phyloP scores from a whole-genome alignment of 352 stramenopile genomes.

The Phytophthora niederhauseri region DNA sequence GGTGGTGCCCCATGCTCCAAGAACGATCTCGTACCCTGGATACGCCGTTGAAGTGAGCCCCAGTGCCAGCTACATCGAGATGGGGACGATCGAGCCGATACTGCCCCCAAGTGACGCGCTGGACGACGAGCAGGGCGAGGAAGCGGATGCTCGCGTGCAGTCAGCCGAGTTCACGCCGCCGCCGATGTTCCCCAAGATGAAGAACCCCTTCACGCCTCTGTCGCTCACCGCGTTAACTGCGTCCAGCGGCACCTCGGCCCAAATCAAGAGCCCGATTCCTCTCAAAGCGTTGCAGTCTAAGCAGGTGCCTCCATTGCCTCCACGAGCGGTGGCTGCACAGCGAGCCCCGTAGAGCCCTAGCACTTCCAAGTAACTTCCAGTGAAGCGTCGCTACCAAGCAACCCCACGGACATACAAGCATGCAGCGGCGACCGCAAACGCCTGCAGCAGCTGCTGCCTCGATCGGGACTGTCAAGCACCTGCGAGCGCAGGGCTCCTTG shows the following conservation, averaged over 20 bases:
- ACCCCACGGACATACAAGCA: neutral
- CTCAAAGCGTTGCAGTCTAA: conserved; percentile 17
- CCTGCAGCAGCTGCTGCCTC: neutral
- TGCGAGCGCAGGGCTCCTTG: conserved; percentile 57
- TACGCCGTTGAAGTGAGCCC: conserved; percentile 62
- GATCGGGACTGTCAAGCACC: conserved; percentile 45
- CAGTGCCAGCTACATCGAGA: conserved; percentile 58
- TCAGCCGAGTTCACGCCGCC: conserved; percentile 43
- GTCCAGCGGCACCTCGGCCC: neutral
- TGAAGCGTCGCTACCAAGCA: conserved; percentile 25
- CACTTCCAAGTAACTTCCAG: conserved; percentile 13
- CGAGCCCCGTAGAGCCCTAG: neutral
- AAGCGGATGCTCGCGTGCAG: conserved; percentile 11
- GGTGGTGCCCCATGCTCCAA: conserved; percentile 35
- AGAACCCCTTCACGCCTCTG: conserved; percentile 30
- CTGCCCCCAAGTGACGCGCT: conserved; percentile 35
- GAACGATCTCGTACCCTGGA: conserved; percentile 46
- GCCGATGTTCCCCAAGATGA: conserved; percentile 54
- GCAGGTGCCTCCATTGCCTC: conserved; percentile 20
- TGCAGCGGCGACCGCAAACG: conserved; percentile 24
- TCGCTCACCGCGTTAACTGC: neutral
- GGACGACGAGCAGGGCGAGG: conserved; percentile 10
- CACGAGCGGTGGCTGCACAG: conserved; percentile 9
- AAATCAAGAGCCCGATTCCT: conserved; percentile 12
- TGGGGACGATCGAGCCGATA: conserved; percentile 62